Evolutionary conservation across 192 early-diverging fungal genomes (phyloP).

Genomic region (Polychytrium aggregatum): DNA sequence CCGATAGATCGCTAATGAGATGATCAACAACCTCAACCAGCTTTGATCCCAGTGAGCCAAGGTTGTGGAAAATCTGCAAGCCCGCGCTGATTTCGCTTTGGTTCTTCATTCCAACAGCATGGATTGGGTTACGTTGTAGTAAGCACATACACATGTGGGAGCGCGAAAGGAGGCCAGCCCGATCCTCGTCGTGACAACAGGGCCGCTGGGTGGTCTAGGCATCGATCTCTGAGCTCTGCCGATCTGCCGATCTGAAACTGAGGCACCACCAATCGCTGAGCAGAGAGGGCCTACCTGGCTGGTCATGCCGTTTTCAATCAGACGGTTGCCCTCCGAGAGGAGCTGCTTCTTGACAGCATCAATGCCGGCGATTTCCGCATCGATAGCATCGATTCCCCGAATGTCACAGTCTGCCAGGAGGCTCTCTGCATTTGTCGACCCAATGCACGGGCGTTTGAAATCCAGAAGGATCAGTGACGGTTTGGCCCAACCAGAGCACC

Average conservation of each 20-base stretch:
- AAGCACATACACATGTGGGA: neutral
- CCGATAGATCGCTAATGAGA: too few species aligned
- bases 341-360: conserved; percentile 28
- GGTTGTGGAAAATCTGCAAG: conserved; percentile 34
- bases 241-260: too few species aligned
- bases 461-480: too few species aligned
- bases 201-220: too few species aligned
- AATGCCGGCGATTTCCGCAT: conserved; percentile 37
- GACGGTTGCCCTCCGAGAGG: conserved; percentile 28
- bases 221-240: too few species aligned
- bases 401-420: conserved; percentile 50
- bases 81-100: conserved; percentile 30
- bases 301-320: conserved; percentile 18
- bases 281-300: conserved; percentile 15
- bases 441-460: too few species aligned
- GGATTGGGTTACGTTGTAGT: too few species aligned
- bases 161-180: neutral
- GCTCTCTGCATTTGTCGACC: too few species aligned
- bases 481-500: too few species aligned
- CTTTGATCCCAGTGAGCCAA: conserved; percentile 18
- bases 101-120: too few species aligned
- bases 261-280: neutral
- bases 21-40: conserved; percentile 15
- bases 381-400: conserved; percentile 53
- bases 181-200: too few species aligned